These are phyloP conservation scores for Chamaecyparis obtusa DNA, from an alignment of 75 land plant species.

Conservation along the genomic window DNA sequence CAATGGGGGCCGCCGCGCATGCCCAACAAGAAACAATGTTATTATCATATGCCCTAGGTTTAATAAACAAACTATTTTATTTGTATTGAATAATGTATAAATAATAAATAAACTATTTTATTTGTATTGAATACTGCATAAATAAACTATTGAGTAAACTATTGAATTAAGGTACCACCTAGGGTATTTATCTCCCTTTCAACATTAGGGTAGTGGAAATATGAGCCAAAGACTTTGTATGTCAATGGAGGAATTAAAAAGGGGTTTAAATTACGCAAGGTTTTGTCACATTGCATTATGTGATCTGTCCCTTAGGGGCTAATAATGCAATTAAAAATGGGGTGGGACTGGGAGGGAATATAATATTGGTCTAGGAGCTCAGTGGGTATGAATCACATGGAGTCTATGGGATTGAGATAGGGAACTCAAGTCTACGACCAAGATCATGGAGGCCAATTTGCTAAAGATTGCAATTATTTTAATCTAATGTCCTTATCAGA, in stretches of 20 bases:
- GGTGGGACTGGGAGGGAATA: background rate
- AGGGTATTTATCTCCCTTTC: background rate
- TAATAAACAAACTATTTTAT: background rate
- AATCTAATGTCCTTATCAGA: background rate
- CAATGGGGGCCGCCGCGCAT: background rate
- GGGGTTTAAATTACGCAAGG: background rate
- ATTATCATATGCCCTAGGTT: background rate
- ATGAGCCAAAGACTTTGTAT: background rate
- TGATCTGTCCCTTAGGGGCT: background rate
- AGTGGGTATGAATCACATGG: background rate
- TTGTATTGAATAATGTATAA: no score
- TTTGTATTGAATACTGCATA: no score
- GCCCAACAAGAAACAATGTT: background rate
- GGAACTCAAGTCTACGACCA: background rate
- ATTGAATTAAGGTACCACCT: background rate
- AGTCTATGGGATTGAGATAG: background rate
- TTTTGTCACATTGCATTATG: background rate
- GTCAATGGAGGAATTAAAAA: background rate
- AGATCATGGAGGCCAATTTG: slow-evolving; percentile 1
- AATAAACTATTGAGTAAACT: background rate
- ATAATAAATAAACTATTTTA: background rate
- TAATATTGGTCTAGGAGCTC: background rate
- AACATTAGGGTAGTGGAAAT: background rate
- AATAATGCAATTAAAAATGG: background rate
- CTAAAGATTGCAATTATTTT: background rate